A percentile compares a stretch with the other conserved stretches of the same genome.
These are phyloP conservation scores for Nakaseomyces uthaithaninus DNA, from an alignment of 1,139 yeast species.

Conservation along the genomic window DNA sequence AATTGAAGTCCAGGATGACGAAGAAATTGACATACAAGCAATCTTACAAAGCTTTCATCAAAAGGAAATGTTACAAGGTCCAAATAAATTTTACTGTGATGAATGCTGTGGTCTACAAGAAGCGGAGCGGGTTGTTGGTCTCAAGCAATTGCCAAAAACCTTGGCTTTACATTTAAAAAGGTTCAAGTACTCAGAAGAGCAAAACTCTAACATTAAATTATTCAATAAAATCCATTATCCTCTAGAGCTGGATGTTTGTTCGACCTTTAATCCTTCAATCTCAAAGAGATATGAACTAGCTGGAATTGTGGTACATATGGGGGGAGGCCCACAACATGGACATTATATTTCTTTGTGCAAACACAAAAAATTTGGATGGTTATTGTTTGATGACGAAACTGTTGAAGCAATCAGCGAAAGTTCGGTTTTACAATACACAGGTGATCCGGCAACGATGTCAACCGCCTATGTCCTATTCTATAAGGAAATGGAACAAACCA, in stretches of 20 bases:
- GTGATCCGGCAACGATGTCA: constrained; percentile 80
- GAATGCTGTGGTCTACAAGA: constrained; percentile 86
- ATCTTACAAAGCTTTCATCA: constrained; percentile 75
- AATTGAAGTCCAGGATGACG: constrained; percentile 67
- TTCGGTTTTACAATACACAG: constrained; percentile 79
- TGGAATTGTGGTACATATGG: constrained; percentile 87
- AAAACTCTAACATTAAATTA: constrained; percentile 74
- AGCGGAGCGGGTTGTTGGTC: constrained; percentile 82
- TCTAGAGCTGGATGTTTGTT: constrained; percentile 59
- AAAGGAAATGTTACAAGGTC: constrained; percentile 75
- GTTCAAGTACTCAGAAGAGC: constrained; percentile 80
- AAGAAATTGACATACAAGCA: constrained; percentile 58
- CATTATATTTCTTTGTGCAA: constrained; percentile 87
- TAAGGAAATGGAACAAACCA: constrained; percentile 32
- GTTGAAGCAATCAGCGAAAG: constrained; percentile 81
- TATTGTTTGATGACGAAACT: constrained; percentile 88
- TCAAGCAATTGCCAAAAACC: constrained; percentile 69
- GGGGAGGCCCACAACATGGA: constrained; percentile 97
- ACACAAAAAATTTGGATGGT: constrained; percentile 75
- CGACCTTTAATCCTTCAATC: constrained; percentile 49
- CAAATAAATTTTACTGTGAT: constrained; percentile 90
- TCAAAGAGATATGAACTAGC: constrained; percentile 65
- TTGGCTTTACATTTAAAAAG: constrained; percentile 80
- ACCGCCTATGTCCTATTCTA: constrained; percentile 88
- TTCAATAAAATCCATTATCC: constrained; percentile 84